A percentile compares a stretch with the other conserved stretches of the same genome.
Evolutionary conservation across 2,329 filamentous ascomycete species (phyloP).

Genomic region (Claviceps maximensis): DNA sequence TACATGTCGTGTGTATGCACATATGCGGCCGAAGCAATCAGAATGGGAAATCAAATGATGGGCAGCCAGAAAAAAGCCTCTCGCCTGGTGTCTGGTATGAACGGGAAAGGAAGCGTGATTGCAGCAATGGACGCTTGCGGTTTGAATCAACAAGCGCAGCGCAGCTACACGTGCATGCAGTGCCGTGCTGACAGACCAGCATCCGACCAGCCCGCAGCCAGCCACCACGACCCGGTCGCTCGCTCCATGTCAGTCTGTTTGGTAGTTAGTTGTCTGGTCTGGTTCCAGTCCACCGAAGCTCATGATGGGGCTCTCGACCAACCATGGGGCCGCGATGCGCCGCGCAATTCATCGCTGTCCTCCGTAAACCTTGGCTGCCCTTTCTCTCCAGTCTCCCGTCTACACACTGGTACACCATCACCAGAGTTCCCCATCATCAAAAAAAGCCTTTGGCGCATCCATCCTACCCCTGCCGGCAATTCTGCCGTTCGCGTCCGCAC

Average conservation of each 20-base stretch:
- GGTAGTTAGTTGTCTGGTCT: too few relatives aligned
- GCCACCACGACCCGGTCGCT: too few relatives aligned
- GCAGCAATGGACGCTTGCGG: too few relatives aligned
- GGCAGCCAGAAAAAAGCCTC: neutral
- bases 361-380: neutral
- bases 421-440: neutral
- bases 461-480: too few relatives aligned
- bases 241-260: too few relatives aligned
- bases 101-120: too few relatives aligned
- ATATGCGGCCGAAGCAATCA: neutral
- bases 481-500: neutral
- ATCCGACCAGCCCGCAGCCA: neutral
- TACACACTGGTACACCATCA: neutral
- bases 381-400: neutral
- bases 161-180: neutral
- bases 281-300: neutral
- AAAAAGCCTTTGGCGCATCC: neutral
- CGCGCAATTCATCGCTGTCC: conserved; percentile 4
- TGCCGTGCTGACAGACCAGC: neutral
- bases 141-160: too few relatives aligned
- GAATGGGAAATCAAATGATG: neutral
- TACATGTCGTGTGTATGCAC: neutral
- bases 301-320: conserved; percentile 11
- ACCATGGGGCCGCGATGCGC: conserved; percentile 7
- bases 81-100: neutral